A percentile compares a stretch with the other conserved stretches of the same genome.
Evolutionary conservation across 2,329 filamentous ascomycete species (phyloP).

Genomic region (Beauveria sp.): DNA sequence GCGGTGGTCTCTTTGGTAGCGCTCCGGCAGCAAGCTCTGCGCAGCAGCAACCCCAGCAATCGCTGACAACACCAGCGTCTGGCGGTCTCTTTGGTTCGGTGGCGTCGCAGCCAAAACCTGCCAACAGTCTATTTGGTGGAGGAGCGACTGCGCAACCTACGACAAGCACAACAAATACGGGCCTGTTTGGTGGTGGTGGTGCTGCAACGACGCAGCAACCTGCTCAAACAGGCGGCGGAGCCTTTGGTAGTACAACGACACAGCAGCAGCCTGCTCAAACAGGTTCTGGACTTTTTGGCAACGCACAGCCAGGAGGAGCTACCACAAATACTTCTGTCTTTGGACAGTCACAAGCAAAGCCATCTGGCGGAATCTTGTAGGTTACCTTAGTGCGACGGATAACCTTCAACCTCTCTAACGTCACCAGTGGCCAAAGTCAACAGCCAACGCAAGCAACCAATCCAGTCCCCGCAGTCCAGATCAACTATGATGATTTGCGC

Average conservation of each 20-base stretch:
- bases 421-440: conserved; percentile 1
- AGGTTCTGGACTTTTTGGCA: conserved; percentile 25
- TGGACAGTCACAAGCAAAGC: conserved; percentile 27
- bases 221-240: conserved; percentile 16
- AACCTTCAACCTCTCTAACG: background rate
- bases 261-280: conserved; percentile 15
- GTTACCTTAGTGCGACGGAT: conserved; percentile 1
- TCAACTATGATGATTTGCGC: conserved; percentile 70
- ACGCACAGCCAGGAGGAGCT: conserved; percentile 13
- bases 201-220: background rate
- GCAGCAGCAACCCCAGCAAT: conserved; percentile 18
- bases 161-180: conserved; percentile 16
- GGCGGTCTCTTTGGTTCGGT: conserved; percentile 21
- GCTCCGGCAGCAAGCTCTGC: conserved; percentile 15
- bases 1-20: conserved; percentile 22
- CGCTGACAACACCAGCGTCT: conserved; percentile 12
- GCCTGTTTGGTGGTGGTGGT: conserved; percentile 20
- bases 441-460: conserved; percentile 22
- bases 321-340: conserved; percentile 20
- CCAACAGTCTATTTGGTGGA: conserved; percentile 18
- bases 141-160: conserved; percentile 16
- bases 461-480: conserved; percentile 63
- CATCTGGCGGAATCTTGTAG: conserved; percentile 27
- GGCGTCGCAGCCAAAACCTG: conserved; percentile 15
- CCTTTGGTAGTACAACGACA: conserved; percentile 18